Evolutionary conservation across 805 yeast genomes (phyloP).

Genomic region (Metschnikowia shivogae): DNA sequence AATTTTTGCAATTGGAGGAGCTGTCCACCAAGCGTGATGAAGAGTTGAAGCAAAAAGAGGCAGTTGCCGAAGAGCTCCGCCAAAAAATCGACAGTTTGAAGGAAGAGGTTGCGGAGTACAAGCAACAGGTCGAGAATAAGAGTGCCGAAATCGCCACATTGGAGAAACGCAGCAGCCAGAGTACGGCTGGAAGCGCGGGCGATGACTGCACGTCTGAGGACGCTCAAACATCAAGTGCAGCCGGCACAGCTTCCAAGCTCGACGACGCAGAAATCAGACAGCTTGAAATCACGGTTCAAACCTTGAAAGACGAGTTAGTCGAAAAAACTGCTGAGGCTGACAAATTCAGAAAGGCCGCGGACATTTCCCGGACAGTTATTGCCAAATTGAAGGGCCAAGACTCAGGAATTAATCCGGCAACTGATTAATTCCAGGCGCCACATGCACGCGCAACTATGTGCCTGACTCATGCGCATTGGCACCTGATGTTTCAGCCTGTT

Average conservation of each 20-base stretch:
- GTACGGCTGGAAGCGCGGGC: background rate
- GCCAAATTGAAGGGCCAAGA: slow-evolving; percentile 6
- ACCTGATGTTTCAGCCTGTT: background rate
- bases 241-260: background rate
- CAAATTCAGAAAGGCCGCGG: slow-evolving; percentile 3
- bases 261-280: background rate
- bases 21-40: background rate
- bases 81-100: slow-evolving; percentile 6
- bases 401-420: background rate
- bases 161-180: background rate
- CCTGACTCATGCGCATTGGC: slow-evolving; percentile 2
- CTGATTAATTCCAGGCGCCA: too few relatives aligned
- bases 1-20: slow-evolving; percentile 4
- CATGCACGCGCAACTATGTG: background rate
- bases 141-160: background rate
- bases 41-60: background rate
- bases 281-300: slow-evolving; percentile 2
- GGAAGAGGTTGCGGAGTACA: background rate
- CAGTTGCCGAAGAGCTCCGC: background rate
- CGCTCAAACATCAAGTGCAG: too few relatives aligned
- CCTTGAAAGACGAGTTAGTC: slow-evolving; percentile 5
- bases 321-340: slow-evolving; percentile 4
- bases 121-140: slow-evolving; percentile 4
- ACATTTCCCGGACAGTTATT: slow-evolving; percentile 1
- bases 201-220: background rate